Base-by-base conservation (phyloP, 2,329 filamentous ascomycete genomes). In the Metarhizium album region DNA sequence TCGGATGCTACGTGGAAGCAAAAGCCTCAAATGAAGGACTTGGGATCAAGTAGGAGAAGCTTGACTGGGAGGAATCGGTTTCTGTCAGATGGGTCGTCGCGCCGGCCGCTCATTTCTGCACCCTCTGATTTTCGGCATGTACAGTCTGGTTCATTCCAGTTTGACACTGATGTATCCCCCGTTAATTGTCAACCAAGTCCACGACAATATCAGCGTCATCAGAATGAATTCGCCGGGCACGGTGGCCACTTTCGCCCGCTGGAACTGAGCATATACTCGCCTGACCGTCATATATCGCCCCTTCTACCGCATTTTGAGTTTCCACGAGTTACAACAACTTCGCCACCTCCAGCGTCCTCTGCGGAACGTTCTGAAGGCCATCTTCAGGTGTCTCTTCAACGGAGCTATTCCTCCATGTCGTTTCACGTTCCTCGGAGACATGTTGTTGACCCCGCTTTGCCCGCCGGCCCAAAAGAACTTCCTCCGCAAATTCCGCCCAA, bases 61-160 rank as follows among this genome's bases (percentile, higher is more conserved):
- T 71, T 73, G 59, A 72, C 73, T 48, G 64, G 67, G 58, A 75
- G 69, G 64, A 74, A 67, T 60, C 67, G 70, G 49, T 65, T 74
- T 58, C 67, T 70, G 57, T 69, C 74, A 53, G 67, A 71, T 53
- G 65, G 69, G 48, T 66, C 70, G 42, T 67, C 73, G 60, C 76
- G 73, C 64, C 70, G 75, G 63, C 74, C 75, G 61, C 69, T 70
- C 53, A 83, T 84, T 58, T 82, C 79, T 42, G 70, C 70, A 20
- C 80, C 80, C 3, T 74, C 74, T 46, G 70, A 83, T 62, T 84
- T 84, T 59, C 75, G 74, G 45, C 80, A 83, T 66, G 57, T 83
- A 46, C 67, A 75, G 50, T 75, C 74, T 18, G 70, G 69, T 45
- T 66, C 71, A n/a, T 68, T 68, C 51, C 68, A 70, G 46, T 66